A percentile compares a stretch with the other conserved stretches of the same genome.
Conservation (phyloP, 441 rosid species). For the Bocquillonia castaneifolia region DNA sequence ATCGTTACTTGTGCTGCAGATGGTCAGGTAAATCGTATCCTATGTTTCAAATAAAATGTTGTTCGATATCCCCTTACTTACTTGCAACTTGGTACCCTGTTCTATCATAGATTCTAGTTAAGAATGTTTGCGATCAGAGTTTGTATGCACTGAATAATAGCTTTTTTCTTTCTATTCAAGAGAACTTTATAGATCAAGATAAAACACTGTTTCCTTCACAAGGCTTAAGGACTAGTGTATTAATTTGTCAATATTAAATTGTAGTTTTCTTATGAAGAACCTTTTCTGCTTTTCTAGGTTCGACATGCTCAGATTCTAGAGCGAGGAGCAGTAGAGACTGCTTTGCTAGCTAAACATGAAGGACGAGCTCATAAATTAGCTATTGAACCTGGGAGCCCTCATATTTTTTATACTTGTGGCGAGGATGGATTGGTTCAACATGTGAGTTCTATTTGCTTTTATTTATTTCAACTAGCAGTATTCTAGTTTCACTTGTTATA, state of each 20-base stretch:
- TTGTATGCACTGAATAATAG: not conserved
- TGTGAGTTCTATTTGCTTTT: constrained; percentile 41
- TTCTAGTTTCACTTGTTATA: constrained; percentile 9
- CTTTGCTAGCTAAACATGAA: constrained; percentile 52
- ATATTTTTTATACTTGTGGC: constrained; percentile 74
- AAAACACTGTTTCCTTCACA: not conserved
- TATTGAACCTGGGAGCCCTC: constrained; percentile 87
- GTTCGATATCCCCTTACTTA: not conserved
- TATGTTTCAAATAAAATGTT: not conserved
- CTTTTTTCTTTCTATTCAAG: not conserved
- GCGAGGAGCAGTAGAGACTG: constrained; percentile 51
- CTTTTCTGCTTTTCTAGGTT: constrained; percentile 36
- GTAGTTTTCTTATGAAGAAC: not conserved
- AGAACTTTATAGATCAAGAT: not conserved
- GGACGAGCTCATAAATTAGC: constrained; percentile 77
- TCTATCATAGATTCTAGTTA: not conserved
- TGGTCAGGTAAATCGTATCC: constrained; percentile 60
- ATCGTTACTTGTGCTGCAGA: constrained; percentile 95
- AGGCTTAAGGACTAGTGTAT: not conserved
- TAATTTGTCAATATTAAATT: not conserved
- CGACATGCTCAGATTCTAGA: constrained; percentile 72
- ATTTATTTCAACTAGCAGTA: not conserved
- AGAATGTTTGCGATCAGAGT: no score
- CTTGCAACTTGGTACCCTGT: not conserved
- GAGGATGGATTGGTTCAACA: constrained; percentile 92